A percentile compares a stretch with the other conserved stretches of the same genome.
Conservation (phyloP, 768 basidiomycete species). For the Tylopilus vinaceipallidus region DNA sequence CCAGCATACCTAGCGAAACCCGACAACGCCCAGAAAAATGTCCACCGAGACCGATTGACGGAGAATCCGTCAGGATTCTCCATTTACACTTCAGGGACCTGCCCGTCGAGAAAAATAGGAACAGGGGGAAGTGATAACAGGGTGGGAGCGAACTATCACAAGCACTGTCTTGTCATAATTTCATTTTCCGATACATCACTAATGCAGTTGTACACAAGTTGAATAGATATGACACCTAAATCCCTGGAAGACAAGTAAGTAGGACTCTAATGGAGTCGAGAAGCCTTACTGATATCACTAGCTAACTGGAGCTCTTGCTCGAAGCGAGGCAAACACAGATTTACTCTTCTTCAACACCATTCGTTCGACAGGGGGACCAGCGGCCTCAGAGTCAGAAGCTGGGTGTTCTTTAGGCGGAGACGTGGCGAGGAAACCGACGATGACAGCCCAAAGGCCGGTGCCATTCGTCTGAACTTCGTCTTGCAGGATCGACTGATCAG, state of each 20-base stretch:
- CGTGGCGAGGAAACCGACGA: constrained; percentile 62
- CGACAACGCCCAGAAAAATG: constrained; percentile 4
- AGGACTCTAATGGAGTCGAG: background rate
- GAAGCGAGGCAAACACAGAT: constrained; percentile 27
- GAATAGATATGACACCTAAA: background rate
- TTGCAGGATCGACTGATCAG: constrained; percentile 63
- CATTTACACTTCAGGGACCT: background rate
- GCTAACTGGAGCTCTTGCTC: constrained; percentile 4
- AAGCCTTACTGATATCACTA: background rate
- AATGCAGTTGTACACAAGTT: background rate
- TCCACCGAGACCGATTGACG: background rate
- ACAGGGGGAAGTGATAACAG: background rate
- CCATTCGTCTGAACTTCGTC: constrained; percentile 57
- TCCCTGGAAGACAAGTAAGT: constrained; percentile 3
- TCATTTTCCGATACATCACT: background rate
- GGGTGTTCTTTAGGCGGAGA: constrained; percentile 45
- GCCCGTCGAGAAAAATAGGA: background rate
- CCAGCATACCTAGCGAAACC: background rate
- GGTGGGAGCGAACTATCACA: no score
- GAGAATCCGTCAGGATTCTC: background rate
- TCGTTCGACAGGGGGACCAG: background rate
- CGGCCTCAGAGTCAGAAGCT: constrained; percentile 15
- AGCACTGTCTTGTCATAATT: background rate
- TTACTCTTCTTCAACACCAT: constrained; percentile 21
- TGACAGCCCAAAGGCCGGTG: constrained; percentile 70